These are phyloP conservation scores for Epichloe gansuensis DNA, from an alignment of 2,329 filamentous ascomycete species.

Conservation along the genomic window DNA sequence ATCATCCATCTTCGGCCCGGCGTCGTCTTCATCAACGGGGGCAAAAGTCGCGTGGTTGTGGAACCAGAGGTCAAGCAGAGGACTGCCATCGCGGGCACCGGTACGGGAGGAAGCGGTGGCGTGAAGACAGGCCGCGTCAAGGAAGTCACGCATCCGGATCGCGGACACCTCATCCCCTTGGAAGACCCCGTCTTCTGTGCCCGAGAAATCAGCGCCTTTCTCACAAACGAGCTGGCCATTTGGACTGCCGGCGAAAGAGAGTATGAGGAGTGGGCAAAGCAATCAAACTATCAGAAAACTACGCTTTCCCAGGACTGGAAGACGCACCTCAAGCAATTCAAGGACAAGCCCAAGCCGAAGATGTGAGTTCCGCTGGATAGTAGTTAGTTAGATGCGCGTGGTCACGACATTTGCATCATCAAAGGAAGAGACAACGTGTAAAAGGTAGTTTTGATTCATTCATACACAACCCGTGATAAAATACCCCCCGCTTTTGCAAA, in stretches of 20 bases:
- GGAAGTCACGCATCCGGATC: slow-evolving; percentile 47
- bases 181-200: slow-evolving; percentile 60
- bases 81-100: slow-evolving; percentile 49
- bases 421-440: too few species aligned
- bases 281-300: slow-evolving; percentile 38
- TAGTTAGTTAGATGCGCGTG: too few species aligned
- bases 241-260: slow-evolving; percentile 45
- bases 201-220: slow-evolving; percentile 41
- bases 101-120: slow-evolving; percentile 55
- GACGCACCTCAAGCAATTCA: slow-evolving; percentile 32
- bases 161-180: slow-evolving; percentile 75
- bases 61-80: slow-evolving; percentile 42
- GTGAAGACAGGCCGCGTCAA: slow-evolving; percentile 51
- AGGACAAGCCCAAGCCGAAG: slow-evolving; percentile 13
- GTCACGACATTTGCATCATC: too few species aligned
- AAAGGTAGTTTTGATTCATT: too few species aligned
- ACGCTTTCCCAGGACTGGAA: slow-evolving; percentile 38
- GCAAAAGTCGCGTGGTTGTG: slow-evolving; percentile 40
- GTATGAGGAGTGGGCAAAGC: slow-evolving; percentile 43
- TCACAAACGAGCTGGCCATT: slow-evolving; percentile 40
- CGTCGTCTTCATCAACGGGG: slow-evolving; percentile 58
- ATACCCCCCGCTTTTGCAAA: too few species aligned
- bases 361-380: slow-evolving; percentile 10
- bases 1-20: slow-evolving; percentile 50
- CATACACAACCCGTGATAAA: too few species aligned